These are phyloP conservation scores for Oleoguttula mirabilis DNA, from an alignment of 495 filamentous ascomycete species.

Conservation along the genomic window DNA sequence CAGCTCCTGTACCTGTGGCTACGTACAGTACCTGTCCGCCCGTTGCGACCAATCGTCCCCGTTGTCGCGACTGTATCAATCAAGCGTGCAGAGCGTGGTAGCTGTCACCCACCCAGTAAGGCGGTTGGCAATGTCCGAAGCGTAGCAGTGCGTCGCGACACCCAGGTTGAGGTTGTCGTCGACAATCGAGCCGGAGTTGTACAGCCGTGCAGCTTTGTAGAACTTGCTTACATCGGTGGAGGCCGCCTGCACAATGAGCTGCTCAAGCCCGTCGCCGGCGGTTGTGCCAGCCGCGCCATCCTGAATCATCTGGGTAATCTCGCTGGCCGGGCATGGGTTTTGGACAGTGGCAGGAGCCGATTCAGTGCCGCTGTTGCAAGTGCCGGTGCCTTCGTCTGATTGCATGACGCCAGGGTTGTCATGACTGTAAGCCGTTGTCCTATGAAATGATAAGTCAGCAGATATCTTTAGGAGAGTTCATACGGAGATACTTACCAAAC, in stretches of 20 bases:
- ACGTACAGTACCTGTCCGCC: no score
- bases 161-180: constrained; percentile 7
- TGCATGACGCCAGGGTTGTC: constrained; percentile 49
- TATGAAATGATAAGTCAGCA: no score
- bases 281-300: constrained; percentile 18
- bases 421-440: constrained; percentile 35
- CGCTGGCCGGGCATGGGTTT: constrained; percentile 35
- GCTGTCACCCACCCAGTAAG: constrained; percentile 19
- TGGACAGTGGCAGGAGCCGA: no score
- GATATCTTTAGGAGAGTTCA: no score
- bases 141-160: constrained; percentile 19
- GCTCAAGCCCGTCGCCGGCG: constrained; percentile 16
- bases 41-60: no score
- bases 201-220: constrained; percentile 17
- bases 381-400: constrained; percentile 15
- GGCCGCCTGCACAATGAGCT: constrained; percentile 5
- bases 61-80: no score
- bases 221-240: constrained; percentile 9
- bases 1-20: no score
- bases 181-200: constrained; percentile 19
- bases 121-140: constrained; percentile 18
- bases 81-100: constrained; percentile 5
- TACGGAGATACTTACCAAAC: no score
- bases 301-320: constrained; percentile 21
- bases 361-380: constrained; percentile 5